Evolutionary conservation across 2,329 filamentous ascomycete species (phyloP).

Genomic region (Diaporthe sp.): DNA sequence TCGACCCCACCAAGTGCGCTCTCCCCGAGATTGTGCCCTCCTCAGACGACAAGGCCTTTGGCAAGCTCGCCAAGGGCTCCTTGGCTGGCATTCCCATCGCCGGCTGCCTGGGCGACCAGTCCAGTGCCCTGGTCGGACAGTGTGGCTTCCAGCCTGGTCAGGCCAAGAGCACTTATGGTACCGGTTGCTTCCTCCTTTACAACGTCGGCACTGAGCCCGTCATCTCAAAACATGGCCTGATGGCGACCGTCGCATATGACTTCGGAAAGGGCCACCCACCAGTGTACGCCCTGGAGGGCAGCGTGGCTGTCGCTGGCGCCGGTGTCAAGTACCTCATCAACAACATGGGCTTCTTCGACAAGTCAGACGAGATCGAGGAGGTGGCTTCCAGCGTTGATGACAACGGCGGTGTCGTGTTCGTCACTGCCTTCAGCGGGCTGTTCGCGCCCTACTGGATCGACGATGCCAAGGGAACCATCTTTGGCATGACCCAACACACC

Average conservation of each 20-base stretch:
- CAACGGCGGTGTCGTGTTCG: constrained; percentile 87
- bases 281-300: constrained; percentile 86
- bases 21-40: constrained; percentile 89
- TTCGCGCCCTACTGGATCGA: constrained; percentile 97
- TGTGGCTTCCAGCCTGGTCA: constrained; percentile 85
- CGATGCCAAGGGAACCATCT: constrained; percentile 89
- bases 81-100: constrained; percentile 80
- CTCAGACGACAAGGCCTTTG: constrained; percentile 80
- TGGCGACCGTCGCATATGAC: constrained; percentile 90
- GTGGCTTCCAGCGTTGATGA: constrained; percentile 70
- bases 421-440: constrained; percentile 90
- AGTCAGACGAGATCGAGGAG: constrained; percentile 62
- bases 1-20: constrained; percentile 75
- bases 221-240: constrained; percentile 83
- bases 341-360: constrained; percentile 71
- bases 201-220: constrained; percentile 89
- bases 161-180: constrained; percentile 93
- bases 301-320: constrained; percentile 84
- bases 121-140: constrained; percentile 86
- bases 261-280: constrained; percentile 72
- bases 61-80: constrained; percentile 72
- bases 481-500: constrained; percentile 88
- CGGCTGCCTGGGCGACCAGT: constrained; percentile 90
- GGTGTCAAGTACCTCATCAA: constrained; percentile 81
- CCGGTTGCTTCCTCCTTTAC: constrained; percentile 89